Base-by-base conservation (phyloP, 2,329 filamentous ascomycete species). In the Aspergillus quadricinctus region DNA sequence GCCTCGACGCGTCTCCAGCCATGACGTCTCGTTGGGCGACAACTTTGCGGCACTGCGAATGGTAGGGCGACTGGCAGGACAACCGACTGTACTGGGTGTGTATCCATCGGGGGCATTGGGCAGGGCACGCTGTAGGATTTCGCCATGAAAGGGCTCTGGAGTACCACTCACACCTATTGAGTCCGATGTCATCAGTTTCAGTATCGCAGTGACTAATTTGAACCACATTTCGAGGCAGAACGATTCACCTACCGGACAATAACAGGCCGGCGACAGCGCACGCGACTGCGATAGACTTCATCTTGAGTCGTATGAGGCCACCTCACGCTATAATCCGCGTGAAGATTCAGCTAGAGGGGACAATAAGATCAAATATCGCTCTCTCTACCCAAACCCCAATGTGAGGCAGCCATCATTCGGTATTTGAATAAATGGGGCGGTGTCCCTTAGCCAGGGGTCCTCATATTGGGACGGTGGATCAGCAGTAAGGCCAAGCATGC, bases 1-100 rank as follows among this genome's bases (percentile, higher is more conserved):
- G 58, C 83, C 83, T 59, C 91, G 83, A 56, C 93, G 84, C 57
- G 79, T 80, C 53, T 83, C 68, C 6, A 96, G 80, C 92, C 92
- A 97, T 69, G 81, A 76, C 29, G 79, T 81, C 75, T 97, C 93
- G 52, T 88, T 79, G 17, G 79, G 63, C 4, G 90, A 94, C 14
- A 96, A 76, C 0, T 69, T 68, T 40, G 75, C 74, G 49, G 89
- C 90, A 29, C 73, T 74, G 61, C 92, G 86, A 52, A 96, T 83
- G 0, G 78, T 80, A 0, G 92, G 92, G 50, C 84, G 81, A 23
- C 77, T 78, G 8, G 78, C 75, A 2, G 92, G 90, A 67, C 92
- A 97, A 61, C 81, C 73, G 43, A 90, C 87, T 2, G 74, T 69
- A 28, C 80, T 77, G 0, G 92, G 92, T 1, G 85, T 83, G 72